Conservation (phyloP, 192 early-diverging fungal species). For the Podochytrium sp. region DNA sequence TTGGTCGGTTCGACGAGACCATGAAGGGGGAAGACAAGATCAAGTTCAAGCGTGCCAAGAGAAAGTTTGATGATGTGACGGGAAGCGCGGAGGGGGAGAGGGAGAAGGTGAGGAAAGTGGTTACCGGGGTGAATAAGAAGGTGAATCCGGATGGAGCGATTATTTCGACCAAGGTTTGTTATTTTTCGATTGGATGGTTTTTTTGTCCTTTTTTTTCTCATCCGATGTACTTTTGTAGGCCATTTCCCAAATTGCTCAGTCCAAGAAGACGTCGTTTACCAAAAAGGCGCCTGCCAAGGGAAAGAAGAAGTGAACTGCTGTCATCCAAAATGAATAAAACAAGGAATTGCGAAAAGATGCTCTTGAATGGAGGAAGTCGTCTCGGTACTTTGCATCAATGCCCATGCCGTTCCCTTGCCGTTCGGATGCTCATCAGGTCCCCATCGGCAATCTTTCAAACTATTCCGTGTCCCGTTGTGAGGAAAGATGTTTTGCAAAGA, state of each 20-base stretch:
- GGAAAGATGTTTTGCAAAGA: no score
- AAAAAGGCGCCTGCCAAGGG: neutral
- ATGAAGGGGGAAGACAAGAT: slow-evolving; percentile 82
- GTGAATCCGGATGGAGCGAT: slow-evolving; percentile 42
- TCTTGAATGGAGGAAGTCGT: no score
- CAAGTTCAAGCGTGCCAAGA: slow-evolving; percentile 64
- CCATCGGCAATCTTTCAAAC: no score
- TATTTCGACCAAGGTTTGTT: slow-evolving; percentile 42
- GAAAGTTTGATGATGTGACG: slow-evolving; percentile 50
- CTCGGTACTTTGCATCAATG: no score
- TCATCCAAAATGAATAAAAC: neutral
- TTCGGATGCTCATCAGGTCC: no score
- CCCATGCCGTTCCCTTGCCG: no score
- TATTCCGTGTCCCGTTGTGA: no score
- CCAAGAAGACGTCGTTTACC: neutral
- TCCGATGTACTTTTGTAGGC: neutral
- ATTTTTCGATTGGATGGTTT: neutral
- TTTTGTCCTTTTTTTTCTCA: neutral
- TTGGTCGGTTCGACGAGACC: slow-evolving; percentile 89
- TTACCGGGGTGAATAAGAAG: slow-evolving; percentile 42
- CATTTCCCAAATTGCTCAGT: slow-evolving; percentile 24
- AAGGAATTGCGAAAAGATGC: no score
- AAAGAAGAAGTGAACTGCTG: neutral
- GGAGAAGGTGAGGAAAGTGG: slow-evolving; percentile 36
- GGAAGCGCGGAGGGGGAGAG: slow-evolving; percentile 23